A percentile compares a stretch with the other conserved stretches of the same genome.
Evolutionary conservation across 2,329 filamentous ascomycete species (phyloP).

Genomic region (Fusarium paranaense): DNA sequence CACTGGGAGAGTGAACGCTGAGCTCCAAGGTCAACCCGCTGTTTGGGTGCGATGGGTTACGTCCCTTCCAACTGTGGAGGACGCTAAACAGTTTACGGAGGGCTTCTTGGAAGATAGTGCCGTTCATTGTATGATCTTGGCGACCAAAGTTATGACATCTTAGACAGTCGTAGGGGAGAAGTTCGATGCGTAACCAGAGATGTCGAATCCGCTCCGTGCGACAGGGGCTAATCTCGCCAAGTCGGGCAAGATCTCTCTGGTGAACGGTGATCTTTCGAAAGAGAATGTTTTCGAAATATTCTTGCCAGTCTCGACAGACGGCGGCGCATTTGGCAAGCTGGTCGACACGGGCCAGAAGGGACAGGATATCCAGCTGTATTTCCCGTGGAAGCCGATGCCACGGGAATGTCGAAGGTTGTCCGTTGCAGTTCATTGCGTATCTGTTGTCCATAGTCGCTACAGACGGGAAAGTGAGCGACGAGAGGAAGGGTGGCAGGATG

Average conservation of each 20-base stretch:
- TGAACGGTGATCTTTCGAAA: background rate
- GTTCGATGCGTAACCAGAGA: background rate
- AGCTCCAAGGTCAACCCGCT: conserved; percentile 51
- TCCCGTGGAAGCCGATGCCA: background rate
- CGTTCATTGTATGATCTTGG: background rate
- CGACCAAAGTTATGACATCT: background rate
- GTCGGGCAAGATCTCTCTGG: background rate
- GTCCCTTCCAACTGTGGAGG: background rate
- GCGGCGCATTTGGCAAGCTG: background rate
- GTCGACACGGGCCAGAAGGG: background rate
- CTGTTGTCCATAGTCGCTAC: background rate
- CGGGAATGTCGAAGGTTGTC: background rate
- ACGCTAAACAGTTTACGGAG: conserved; percentile 36
- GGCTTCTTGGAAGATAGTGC: conserved; percentile 6
- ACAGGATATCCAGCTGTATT: background rate
- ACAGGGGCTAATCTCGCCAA: background rate
- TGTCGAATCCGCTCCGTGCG: background rate
- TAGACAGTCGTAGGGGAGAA: background rate
- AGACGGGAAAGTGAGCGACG: background rate
- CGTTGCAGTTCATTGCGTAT: background rate
- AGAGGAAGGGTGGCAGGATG: background rate
- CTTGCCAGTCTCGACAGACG: background rate
- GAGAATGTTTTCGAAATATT: background rate
- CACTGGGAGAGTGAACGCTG: conserved; percentile 52
- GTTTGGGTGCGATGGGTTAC: conserved; percentile 46